Evolutionary conservation across 139 green algal genomes (phyloP).

Genomic region (Chlamydomonas asymmetrica): DNA sequence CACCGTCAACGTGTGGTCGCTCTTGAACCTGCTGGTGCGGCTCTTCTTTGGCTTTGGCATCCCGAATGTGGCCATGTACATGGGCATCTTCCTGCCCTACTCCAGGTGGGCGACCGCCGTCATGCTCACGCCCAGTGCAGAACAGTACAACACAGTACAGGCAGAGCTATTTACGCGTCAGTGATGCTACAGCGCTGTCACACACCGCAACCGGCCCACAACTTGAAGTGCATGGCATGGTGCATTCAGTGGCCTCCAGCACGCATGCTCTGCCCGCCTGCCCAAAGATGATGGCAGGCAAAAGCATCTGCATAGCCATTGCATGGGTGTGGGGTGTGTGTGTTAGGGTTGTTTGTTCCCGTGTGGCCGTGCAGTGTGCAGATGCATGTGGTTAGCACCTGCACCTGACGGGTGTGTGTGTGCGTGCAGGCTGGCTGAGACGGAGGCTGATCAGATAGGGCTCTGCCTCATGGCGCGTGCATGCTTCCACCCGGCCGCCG

Average conservation of each 20-base stretch:
- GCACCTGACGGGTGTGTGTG: constrained; percentile 3
- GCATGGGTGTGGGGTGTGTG: no score
- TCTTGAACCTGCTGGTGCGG: constrained; percentile 10
- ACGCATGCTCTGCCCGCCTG: no score
- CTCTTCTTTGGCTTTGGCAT: constrained; percentile 24
- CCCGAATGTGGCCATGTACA: constrained; percentile 23
- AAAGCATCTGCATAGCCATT: no score
- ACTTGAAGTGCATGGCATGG: no score
- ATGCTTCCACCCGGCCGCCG: constrained; percentile 71
- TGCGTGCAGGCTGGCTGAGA: constrained; percentile 58
- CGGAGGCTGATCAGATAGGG: constrained; percentile 83
- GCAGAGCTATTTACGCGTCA: no score
- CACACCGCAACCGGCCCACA: no score
- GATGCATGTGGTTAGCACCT: no score
- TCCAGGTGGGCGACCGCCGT: constrained; percentile 2
- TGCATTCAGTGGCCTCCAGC: no score
- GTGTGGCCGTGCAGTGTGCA: constrained; percentile 15
- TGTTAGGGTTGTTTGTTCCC: neutral
- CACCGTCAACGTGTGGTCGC: constrained; percentile 23
- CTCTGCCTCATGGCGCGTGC: constrained; percentile 68
- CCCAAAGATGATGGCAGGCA: no score
- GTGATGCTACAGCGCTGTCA: no score
- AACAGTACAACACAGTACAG: no score
- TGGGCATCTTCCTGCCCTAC: constrained; percentile 29
- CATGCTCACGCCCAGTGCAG: no score